Base-by-base conservation (phyloP, 2,329 filamentous ascomycete genomes). In the Aspergillus sp. region DNA sequence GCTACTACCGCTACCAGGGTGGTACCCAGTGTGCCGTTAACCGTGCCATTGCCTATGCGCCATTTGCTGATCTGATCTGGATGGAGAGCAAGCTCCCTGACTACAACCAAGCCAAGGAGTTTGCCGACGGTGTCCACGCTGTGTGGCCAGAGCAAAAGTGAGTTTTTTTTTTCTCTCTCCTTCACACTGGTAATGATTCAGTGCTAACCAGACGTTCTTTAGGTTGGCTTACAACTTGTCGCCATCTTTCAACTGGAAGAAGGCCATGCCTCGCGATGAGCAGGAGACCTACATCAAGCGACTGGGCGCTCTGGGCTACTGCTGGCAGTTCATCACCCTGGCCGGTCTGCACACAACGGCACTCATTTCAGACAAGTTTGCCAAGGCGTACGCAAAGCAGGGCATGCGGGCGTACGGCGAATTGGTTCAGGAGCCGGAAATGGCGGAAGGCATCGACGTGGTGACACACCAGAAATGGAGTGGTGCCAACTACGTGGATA, bases 251-350 rank as follows among this genome's bases (percentile, higher is more conserved):
- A 98, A 98, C 82, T 98, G 93, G 93, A 97, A 97, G 77, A 79
- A 90, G 46, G 93, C 91, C 59, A 96, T 96, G 90, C 79, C 88
- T 36, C 82, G 86, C 54, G 77, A 79, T 42, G 91, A 97, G 67
- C 93, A 98, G 73, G 89, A 95, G 74, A 98, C 93, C 13, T 98
- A 97, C 75, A 98, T 98, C 74, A 76, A 83, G 51, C 88, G 93
- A 34, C 86, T 98, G 33, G 90, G 84, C 48, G 62, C 74, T 50
- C 81, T 98, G 39, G 93, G 93, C 51, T 98, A 98, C 81, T 95
- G 89, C 81, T 98, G 93, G 93, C 93, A 98, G 71, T 98, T 98
- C 78, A 98, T 98, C 76, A 98, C 93, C n/a, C 82, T 98, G 37
- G 93, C 91, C 5, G 93, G 93, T 56, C 79, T 98, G 64, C 93